Evolutionary conservation across 2,329 filamentous ascomycete genomes (phyloP), one percentile per base, ranked within the genome.

Genomic region (Cladophialophora chaetospira): DNA sequence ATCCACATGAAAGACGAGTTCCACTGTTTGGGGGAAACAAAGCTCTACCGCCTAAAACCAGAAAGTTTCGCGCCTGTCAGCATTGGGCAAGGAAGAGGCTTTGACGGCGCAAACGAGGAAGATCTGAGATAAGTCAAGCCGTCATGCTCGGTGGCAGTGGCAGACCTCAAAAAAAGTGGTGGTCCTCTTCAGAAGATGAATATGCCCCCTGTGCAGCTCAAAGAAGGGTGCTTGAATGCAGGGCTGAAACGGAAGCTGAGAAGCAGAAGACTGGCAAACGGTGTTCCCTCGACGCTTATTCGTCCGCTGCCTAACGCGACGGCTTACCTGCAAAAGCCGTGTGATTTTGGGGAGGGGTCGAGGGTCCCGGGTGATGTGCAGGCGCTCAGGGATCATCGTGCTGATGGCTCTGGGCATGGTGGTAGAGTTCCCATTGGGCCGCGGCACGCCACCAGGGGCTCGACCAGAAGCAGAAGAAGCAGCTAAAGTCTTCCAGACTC

Each of bases 191-290:
- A 17, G 38, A 17, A 26, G 33, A 28, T 21, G 15, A 17, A 38
- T 43, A 26, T 31, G 28, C 42, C 43, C n/a, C 51, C 31, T 54
- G 31, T 11, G 42, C 51, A 54, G 42, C 31, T 54, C 51, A 54
- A 46, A 47, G 21, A 48, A 36, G 46, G 31, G 33, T 29, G 26
- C 23, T 26, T 13, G 10, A 50, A 46, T 40, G 11, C 42, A 19
- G 43, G 43, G 51, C 43, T 47, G 51, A 54, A 54, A 29, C 29
- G 23, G 5, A 29, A 51, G 48, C 48, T 51, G 48, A 51, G 19
- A 23, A 38, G n/a, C 33, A 50, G n/a, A 5, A 25, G 15, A 40
- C 25, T 2, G 33, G 11, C 35, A 49, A 15, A 35, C 10, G 19
- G 48, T 10, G 5, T 19, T 19, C n/a, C 35, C 5, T 2, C 5